Evolutionary conservation across 345 rosid species (phyloP).

Genomic region (Corchorus olitorius): DNA sequence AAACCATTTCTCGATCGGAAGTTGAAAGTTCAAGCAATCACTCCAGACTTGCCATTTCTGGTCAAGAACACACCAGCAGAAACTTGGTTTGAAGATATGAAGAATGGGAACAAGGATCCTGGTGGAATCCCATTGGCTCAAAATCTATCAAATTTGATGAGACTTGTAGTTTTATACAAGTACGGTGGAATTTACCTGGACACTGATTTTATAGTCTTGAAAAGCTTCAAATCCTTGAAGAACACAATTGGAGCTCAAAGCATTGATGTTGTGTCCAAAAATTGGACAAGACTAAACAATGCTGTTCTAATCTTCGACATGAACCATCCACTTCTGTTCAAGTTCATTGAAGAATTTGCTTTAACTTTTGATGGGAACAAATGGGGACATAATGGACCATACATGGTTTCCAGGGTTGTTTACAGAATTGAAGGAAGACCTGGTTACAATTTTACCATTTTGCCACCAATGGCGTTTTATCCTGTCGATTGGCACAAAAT

Average conservation of each 20-base stretch:
- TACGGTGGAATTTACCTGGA: constrained; percentile 83
- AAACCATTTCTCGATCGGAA: constrained; percentile 56
- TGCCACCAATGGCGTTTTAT: constrained; percentile 68
- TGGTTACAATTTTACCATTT: constrained; percentile 47
- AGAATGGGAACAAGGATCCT: constrained; percentile 63
- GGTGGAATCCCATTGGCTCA: constrained; percentile 75
- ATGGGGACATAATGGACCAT: constrained; percentile 94
- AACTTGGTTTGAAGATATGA: constrained; percentile 65
- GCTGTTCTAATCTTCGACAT: constrained; percentile 72
- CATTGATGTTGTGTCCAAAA: constrained; percentile 40
- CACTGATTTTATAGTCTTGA: constrained; percentile 70
- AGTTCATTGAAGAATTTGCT: constrained; percentile 75
- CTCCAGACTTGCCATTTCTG: constrained; percentile 64
- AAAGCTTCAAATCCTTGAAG: constrained; percentile 47
- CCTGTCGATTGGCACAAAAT: constrained; percentile 73
- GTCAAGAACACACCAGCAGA: constrained; percentile 68
- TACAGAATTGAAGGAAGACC: constrained; percentile 39
- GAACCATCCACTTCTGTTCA: constrained; percentile 60
- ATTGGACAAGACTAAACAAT: constrained; percentile 78
- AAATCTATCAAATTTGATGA: constrained; percentile 71
- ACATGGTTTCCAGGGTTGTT: constrained; percentile 69
- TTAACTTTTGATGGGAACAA: constrained; percentile 68
- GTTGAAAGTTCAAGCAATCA: constrained; percentile 49
- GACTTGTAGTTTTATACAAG: constrained; percentile 67
- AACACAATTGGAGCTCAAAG: constrained; percentile 86